Conservation (phyloP, 2,329 filamentous ascomycete genomes). For the Bipolaris zeicola region DNA sequence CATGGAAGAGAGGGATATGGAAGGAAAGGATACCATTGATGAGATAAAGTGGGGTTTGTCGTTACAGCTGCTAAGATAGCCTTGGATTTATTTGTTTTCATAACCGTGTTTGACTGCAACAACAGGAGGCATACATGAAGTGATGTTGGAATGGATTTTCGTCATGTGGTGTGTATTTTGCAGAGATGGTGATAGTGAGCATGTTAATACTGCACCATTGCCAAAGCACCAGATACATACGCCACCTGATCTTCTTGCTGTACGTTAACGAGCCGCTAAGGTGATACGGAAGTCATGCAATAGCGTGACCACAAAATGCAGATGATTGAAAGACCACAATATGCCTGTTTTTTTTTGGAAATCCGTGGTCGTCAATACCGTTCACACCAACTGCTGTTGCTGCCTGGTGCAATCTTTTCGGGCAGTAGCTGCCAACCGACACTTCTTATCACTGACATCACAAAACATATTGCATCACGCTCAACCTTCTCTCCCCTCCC, state of each 20-base stretch:
- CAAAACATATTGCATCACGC: background rate
- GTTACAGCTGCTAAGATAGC: conserved; percentile 7
- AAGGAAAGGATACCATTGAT: conserved; percentile 17
- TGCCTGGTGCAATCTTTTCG: background rate
- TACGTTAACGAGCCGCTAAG: background rate
- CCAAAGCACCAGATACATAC: background rate
- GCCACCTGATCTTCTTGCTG: background rate
- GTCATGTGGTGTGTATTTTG: background rate
- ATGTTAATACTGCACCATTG: background rate
- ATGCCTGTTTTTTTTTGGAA: too few species aligned
- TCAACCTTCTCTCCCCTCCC: background rate
- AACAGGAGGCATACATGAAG: background rate
- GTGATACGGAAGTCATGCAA: background rate
- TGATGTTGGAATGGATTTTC: background rate
- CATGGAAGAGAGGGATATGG: conserved; percentile 18
- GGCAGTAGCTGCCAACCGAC: background rate
- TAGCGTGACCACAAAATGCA: background rate
- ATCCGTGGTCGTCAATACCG: background rate
- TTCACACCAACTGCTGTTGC: background rate
- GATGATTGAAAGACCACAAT: background rate
- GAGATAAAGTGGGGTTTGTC: conserved; percentile 7
- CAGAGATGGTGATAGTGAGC: background rate
- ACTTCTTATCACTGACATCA: background rate
- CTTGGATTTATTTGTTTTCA: conserved; percentile 1
- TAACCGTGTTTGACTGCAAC: background rate